Base-by-base conservation (phyloP, 148 eudicot genomes). In the Cornus controversa region DNA sequence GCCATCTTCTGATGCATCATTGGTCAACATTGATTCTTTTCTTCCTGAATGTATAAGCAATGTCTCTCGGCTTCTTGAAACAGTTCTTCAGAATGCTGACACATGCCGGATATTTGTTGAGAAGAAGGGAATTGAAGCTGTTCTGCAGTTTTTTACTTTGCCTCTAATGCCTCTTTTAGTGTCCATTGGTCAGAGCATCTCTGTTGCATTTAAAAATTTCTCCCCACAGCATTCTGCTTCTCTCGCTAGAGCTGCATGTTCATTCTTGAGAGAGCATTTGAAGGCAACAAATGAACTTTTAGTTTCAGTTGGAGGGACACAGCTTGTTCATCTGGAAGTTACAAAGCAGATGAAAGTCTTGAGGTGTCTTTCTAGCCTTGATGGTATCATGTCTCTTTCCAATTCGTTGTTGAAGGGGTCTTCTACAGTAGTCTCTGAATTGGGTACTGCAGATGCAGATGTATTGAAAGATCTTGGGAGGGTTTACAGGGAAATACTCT, bases 391-490 rank as follows among this genome's bases (percentile, higher is more conserved):
- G 64, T 88, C 93, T 74, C 92, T 96, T 63, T 90, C 92, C 14
- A 90, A 80, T 86, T 89, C 92, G 34, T 86, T 96, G 90, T 80
- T 93, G 75, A 96, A 96, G 85, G 98, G 97, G 53, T 84, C 88
- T 66, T 84, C 97, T 31, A 84, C 96, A 18, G 86, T 96, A 66
- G 85, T 93, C 42, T 88, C 99, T 34, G 99, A 96, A 85, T 77
- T 96, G 79, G 93, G 94, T 66, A 86, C 93, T 77, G 90, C 96
- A 31, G 92, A 96, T 91, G 90, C 99, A 72, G 99, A 96, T 82
- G 97, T 93, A 71, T 80, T 96, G 84, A 93, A 89, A 84, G 98
- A 93, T 80, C 88, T 96, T 74, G 99, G 99, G 74, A 88, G 80
- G 82, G 89, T 80, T 28, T 93, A 96, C 75, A 88, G 84, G 86